phyloP scores from a whole-genome alignment of 2,329 filamentous ascomycete genomes.

The Colletotrichum phormii region DNA sequence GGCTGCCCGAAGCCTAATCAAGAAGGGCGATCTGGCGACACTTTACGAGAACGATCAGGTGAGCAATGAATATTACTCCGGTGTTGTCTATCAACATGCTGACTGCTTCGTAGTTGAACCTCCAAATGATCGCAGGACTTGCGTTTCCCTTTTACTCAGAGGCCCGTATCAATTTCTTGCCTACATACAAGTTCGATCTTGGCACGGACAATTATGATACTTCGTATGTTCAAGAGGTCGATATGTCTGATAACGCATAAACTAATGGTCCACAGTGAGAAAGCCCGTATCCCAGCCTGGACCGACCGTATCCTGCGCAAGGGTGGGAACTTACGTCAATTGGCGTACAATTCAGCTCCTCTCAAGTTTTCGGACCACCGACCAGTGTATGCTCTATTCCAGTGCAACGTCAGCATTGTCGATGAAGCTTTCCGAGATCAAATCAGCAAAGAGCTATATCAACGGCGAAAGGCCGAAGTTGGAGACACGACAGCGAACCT shows the following conservation, averaged over 20 bases:
- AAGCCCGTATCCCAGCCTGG: slow-evolving; percentile 95
- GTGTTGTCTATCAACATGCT: not conserved
- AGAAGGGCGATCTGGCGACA: slow-evolving; percentile 77
- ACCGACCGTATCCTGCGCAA: slow-evolving; percentile 93
- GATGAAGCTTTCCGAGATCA: slow-evolving; percentile 79
- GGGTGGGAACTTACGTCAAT: slow-evolving; percentile 84
- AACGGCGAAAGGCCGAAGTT: slow-evolving; percentile 73
- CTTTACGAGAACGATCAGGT: slow-evolving; percentile 94
- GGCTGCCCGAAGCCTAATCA: slow-evolving; percentile 79
- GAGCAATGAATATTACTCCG: no score
- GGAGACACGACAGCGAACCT: slow-evolving; percentile 71
- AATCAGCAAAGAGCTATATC: slow-evolving; percentile 81
- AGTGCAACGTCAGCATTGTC: slow-evolving; percentile 84
- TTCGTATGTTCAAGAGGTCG: slow-evolving; percentile 66
- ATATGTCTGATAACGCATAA: not conserved
- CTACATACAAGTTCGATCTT: slow-evolving; percentile 96
- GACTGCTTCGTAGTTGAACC: slow-evolving; percentile 72
- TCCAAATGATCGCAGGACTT: slow-evolving; percentile 94
- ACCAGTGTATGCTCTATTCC: slow-evolving; percentile 92
- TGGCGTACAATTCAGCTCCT: slow-evolving; percentile 84
- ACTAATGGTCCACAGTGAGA: slow-evolving; percentile 72
- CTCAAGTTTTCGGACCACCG: slow-evolving; percentile 93
- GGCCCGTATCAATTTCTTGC: slow-evolving; percentile 85
- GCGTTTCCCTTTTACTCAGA: slow-evolving; percentile 95
- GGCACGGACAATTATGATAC: slow-evolving; percentile 91